Evolutionary conservation across 1,284 basidiomycete species (phyloP), one percentile per base, ranked within the genome.

Genomic region (Stereum hirsutum): DNA sequence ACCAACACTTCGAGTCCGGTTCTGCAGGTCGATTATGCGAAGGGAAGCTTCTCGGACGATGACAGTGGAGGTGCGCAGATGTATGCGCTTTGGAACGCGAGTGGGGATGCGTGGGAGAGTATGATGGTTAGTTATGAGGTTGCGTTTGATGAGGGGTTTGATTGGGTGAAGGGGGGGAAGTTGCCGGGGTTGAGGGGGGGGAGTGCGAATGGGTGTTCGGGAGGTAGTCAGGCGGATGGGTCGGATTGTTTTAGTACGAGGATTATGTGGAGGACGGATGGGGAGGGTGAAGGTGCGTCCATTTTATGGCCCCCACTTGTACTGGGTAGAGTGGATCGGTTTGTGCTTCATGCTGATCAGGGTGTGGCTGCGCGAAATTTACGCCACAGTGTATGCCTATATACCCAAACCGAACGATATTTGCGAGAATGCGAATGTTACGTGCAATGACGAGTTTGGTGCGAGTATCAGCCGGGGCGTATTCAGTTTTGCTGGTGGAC

Each of bases 111-210:
- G 17, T 82, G 82, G 52, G 63, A 74, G 47, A 73, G 75, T 17
- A 78, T 83, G 78, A 58, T 81, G 43, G 57, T 85, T 14, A 71
- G 76, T 7, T 88, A 87, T 57, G 82, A 87, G 54, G 63, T 87
- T 30, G 79, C 80, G 1, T 85, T 88, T 55, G 78, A 79, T 49
- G 46, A 61, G 0, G 61, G 60, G 61, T 75, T 54, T 68, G 72
- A 53, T 54, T 81, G 61, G 51, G 67, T 69, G 23, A 67, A 66
- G 52, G 69, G 70, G 36, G 70, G 70, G 4, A 72, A 72, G 57
- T 56, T 72, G 14, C 69, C 70, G n/a, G 70, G 70, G 1, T 39
- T 71, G 34, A 54, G 68, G 36, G 69, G 70, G 15, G 70, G 70
- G 0, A 58, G 61, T 28, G 52, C 58, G 5, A 51, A 60, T 38